Conservation (phyloP, 1,139 yeast genomes). For the Taphrina populina region DNA sequence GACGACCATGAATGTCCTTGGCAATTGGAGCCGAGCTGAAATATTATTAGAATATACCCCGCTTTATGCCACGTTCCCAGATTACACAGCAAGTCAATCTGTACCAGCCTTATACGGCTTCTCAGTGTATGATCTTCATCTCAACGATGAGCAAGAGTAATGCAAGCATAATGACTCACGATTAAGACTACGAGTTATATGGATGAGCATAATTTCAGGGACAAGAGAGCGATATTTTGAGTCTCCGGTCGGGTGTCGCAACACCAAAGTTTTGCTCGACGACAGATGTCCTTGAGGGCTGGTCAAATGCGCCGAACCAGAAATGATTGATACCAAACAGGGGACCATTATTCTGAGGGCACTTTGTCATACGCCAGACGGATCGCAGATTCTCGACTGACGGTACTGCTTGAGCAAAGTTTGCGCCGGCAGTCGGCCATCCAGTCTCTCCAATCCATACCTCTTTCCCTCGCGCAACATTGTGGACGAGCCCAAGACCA, state of each 20-base stretch:
- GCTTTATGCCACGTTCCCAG: no score
- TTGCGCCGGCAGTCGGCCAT: slow-evolving; percentile 90
- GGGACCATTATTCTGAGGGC: slow-evolving; percentile 7
- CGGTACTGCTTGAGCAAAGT: slow-evolving; percentile 57
- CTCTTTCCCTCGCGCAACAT: slow-evolving; percentile 76
- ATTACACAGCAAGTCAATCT: no score
- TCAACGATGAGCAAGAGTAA: no score
- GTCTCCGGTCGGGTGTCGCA: slow-evolving; percentile 8
- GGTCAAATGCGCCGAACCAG: slow-evolving; percentile 23
- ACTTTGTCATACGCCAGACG: slow-evolving; percentile 55
- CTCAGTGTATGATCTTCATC: no score
- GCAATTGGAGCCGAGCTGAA: neutral
- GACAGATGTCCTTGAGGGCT: slow-evolving; percentile 7
- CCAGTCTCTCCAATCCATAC: slow-evolving; percentile 99
- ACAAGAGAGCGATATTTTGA: slow-evolving; percentile 20
- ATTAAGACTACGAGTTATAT: no score
- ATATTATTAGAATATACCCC: no score
- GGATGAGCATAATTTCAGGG: no score
- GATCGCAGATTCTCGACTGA: slow-evolving; percentile 66
- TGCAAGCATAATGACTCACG: no score
- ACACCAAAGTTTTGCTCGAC: slow-evolving; percentile 28
- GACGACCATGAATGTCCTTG: neutral
- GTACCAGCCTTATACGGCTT: no score
- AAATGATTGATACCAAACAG: neutral
- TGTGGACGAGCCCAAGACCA: slow-evolving; percentile 82